Evolutionary conservation across 2,329 filamentous ascomycete genomes (phyloP).

Genomic region (Alternaria tenuissima): DNA sequence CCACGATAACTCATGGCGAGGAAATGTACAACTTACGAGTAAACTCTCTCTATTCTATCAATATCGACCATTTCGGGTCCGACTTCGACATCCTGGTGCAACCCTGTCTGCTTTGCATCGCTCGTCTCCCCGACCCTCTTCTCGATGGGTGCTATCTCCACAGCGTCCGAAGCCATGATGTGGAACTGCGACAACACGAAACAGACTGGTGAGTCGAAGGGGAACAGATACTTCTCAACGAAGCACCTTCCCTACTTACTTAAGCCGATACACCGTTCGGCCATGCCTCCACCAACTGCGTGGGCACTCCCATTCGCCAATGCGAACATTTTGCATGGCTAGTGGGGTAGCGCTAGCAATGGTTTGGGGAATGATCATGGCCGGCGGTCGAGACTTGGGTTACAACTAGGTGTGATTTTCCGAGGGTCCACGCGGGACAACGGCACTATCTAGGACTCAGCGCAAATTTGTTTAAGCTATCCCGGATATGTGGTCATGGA

Average conservation of each 20-base stretch:
- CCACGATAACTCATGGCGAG: background rate
- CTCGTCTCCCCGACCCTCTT: conserved; percentile 29
- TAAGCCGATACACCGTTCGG: conserved; percentile 32
- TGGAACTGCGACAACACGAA: background rate
- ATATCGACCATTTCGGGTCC: conserved; percentile 45
- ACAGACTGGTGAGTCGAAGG: conserved; percentile 18
- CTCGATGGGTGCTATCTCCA: conserved; percentile 19
- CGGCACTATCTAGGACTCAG: conserved; percentile 3
- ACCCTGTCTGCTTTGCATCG: conserved; percentile 33
- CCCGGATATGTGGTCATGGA: background rate
- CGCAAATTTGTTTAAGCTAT: conserved; percentile 5
- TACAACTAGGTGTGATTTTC: background rate
- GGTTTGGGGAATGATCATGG: conserved; percentile 20
- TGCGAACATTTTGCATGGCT: conserved; percentile 21
- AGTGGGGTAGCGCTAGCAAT: conserved; percentile 36
- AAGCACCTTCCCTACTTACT: conserved; percentile 8
- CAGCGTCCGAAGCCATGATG: conserved; percentile 34
- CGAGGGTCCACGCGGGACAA: conserved; percentile 11
- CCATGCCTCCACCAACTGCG: background rate
- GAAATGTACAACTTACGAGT: conserved; percentile 38
- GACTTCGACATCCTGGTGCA: conserved; percentile 45
- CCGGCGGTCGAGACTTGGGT: conserved; percentile 6
- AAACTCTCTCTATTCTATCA: conserved; percentile 49
- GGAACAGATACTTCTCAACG: background rate
- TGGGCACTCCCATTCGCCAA: conserved; percentile 21